phyloP scores from a whole-genome alignment of 257 asterid genomes.

The Osmanthus fragrans region DNA sequence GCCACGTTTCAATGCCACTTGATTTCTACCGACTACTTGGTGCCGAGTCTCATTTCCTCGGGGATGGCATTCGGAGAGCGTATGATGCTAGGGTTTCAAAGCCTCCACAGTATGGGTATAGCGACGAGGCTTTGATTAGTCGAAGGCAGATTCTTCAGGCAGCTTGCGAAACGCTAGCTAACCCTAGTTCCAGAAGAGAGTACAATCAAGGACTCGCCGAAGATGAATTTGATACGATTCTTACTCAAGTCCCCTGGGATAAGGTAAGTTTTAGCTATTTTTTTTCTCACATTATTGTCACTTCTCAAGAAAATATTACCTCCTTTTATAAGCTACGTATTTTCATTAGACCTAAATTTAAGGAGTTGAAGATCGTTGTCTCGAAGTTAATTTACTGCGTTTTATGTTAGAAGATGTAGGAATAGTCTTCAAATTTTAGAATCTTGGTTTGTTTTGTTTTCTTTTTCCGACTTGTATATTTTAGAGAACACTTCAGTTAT shows the following conservation, averaged over 20 bases:
- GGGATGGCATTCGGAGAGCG: slow-evolving; percentile 91
- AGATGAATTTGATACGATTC: slow-evolving; percentile 68
- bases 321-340: neutral
- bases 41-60: slow-evolving; percentile 87
- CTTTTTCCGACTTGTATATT: neutral
- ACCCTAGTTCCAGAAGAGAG: slow-evolving; percentile 73
- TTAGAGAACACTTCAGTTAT: neutral
- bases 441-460: neutral
- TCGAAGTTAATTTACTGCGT: neutral
- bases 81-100: slow-evolving; percentile 78
- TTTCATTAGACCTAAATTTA: neutral
- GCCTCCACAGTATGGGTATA: slow-evolving; percentile 89
- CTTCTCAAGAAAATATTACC: neutral
- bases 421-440: neutral
- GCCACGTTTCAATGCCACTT: slow-evolving; percentile 69
- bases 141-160: slow-evolving; percentile 92
- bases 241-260: slow-evolving; percentile 94
- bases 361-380: neutral
- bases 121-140: slow-evolving; percentile 79
- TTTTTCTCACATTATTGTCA: neutral
- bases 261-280: slow-evolving; percentile 48
- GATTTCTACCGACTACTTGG: slow-evolving; percentile 89
- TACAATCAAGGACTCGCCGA: slow-evolving; percentile 77
- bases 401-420: neutral
- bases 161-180: slow-evolving; percentile 85